These are phyloP conservation scores for Phytopythium oedochilum DNA, from an alignment of 352 stramenopile genomes.

Conservation along the genomic window DNA sequence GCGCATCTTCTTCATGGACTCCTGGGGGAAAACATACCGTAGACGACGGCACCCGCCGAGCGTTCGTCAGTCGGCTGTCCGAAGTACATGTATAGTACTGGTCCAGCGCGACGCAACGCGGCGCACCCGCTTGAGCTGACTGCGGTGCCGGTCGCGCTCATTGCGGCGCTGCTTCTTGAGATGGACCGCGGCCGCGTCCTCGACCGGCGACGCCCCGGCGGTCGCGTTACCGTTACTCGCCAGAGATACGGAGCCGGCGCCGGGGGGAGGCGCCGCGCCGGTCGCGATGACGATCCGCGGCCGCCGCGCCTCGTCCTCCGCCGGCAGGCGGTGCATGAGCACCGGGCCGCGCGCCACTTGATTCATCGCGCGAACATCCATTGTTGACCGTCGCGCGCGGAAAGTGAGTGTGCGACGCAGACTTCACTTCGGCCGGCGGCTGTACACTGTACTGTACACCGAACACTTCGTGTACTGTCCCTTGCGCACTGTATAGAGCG, in stretches of 20 bases:
- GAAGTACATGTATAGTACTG: too few species aligned
- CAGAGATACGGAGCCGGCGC: neutral
- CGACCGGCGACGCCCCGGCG: too few species aligned
- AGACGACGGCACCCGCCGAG: neutral
- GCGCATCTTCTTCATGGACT: constrained; percentile 52
- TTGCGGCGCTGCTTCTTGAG: constrained; percentile 44
- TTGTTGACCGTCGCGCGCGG: constrained; percentile 16
- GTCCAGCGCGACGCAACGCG: too few species aligned
- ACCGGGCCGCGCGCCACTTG: constrained; percentile 4
- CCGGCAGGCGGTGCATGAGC: neutral
- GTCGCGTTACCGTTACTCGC: neutral
- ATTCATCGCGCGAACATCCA: constrained; percentile 11
- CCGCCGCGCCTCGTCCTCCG: constrained; percentile 1
- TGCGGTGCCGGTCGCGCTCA: constrained; percentile 53
- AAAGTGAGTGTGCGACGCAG: neutral
- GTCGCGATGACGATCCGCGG: neutral
- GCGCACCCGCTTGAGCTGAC: constrained; percentile 43
- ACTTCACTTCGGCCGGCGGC: too few species aligned
- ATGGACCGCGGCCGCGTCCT: neutral
- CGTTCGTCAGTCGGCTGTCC: neutral
- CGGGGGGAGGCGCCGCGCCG: neutral
- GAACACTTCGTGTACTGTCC: too few species aligned
- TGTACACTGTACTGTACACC: too few species aligned
- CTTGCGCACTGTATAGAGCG: too few species aligned
- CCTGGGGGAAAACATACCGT: constrained; percentile 18